A percentile compares a stretch with the other conserved stretches of the same genome.
Evolutionary conservation across 768 basidiomycete genomes (phyloP).

Genomic region (Pleurotus cornucopiae): DNA sequence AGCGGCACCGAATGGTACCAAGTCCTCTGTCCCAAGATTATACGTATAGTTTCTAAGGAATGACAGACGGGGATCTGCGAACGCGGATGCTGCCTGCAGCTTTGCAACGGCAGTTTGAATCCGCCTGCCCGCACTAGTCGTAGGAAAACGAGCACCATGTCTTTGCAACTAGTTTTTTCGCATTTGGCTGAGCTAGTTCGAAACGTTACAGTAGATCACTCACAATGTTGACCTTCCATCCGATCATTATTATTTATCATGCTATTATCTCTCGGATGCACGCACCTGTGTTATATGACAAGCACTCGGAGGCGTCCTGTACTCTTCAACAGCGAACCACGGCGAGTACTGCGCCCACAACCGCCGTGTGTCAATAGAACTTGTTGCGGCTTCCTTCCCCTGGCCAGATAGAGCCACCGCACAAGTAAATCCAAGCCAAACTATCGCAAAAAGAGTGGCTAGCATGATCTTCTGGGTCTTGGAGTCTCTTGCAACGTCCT

Average conservation of each 20-base stretch:
- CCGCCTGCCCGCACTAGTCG: constrained; percentile 34
- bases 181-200: not conserved
- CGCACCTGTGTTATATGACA: constrained; percentile 57
- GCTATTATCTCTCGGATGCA: not conserved
- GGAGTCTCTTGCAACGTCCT: too few species aligned
- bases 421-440: constrained; percentile 8
- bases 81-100: constrained; percentile 42
- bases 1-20: constrained; percentile 63
- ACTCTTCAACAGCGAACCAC: constrained; percentile 44
- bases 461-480: not conserved
- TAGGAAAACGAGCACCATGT: constrained; percentile 79
- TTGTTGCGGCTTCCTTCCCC: not conserved
- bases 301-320: constrained; percentile 37
- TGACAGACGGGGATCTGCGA: constrained; percentile 40
- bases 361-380: constrained; percentile 10
- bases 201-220: constrained; percentile 17
- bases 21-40: constrained; percentile 48
- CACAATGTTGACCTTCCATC: constrained; percentile 55
- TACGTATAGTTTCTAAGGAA: constrained; percentile 61
- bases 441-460: not conserved
- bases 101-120: constrained; percentile 51
- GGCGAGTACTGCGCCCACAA: constrained; percentile 65
- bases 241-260: too few species aligned
- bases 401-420: not conserved
- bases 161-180: constrained; percentile 58